These are phyloP conservation scores for Micractinium sp. DNA, from an alignment of 139 green algal species.

Conservation along the genomic window DNA sequence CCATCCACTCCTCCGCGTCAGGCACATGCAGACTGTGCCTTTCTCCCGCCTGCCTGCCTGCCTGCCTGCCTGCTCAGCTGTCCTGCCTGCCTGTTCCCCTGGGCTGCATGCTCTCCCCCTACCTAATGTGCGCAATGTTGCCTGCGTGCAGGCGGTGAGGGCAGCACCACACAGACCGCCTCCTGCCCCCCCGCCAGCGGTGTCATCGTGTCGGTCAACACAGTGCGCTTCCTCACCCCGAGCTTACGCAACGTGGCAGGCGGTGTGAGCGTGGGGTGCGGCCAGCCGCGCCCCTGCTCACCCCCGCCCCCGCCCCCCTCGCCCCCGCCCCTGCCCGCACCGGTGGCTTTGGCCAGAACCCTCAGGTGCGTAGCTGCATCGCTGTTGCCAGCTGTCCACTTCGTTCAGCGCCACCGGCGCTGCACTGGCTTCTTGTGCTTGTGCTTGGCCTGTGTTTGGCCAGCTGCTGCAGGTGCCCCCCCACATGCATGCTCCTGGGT, in stretches of 20 bases:
- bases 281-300: not conserved
- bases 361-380: not conserved
- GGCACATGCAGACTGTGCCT: no score
- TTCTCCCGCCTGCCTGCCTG: no score
- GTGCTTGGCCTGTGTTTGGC: no score
- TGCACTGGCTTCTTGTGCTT: no score
- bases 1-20: no score
- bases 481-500: no score
- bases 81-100: no score
- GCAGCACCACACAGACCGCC: not conserved
- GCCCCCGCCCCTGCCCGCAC: not conserved
- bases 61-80: no score
- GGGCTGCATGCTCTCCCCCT: no score
- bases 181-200: not conserved
- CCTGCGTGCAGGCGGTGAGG: not conserved
- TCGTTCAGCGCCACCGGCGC: no score
- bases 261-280: not conserved
- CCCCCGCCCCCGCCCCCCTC: not conserved
- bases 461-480: no score
- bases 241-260: not conserved
- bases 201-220: not conserved
- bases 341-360: not conserved
- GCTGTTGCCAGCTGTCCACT: not conserved
- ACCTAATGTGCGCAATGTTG: no score
- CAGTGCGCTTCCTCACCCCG: not conserved